Evolutionary conservation across 441 rosid species (phyloP).

Genomic region (Codiaeum variegatum): DNA sequence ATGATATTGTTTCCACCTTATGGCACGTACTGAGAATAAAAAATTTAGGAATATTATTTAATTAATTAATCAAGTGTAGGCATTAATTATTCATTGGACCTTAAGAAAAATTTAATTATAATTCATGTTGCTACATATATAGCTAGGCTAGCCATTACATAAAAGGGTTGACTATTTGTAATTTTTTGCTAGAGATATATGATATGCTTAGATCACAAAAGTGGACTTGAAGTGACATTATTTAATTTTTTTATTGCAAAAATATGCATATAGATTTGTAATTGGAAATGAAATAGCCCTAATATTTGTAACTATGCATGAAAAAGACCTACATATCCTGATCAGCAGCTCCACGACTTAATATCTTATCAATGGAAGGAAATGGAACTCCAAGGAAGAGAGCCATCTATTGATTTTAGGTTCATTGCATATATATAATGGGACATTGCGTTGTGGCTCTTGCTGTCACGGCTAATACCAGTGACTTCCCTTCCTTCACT

Average conservation of each 20-base stretch:
- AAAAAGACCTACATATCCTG: conserved; percentile 76
- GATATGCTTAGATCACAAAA: not conserved
- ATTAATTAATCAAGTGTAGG: not conserved
- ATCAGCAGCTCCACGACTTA: conserved; percentile 59
- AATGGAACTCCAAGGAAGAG: conserved; percentile 99
- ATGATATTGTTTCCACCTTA: too few relatives aligned
- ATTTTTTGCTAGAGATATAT: too few relatives aligned
- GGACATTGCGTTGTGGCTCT: conserved; percentile 57
- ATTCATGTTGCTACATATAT: not conserved
- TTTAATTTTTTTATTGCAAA: not conserved
- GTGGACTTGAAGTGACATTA: too few relatives aligned
- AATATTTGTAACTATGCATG: too few relatives aligned
- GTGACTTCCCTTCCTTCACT: conserved; percentile 71
- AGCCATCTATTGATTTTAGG: too few relatives aligned
- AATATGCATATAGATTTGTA: not conserved
- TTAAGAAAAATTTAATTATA: not conserved
- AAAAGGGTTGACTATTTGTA: conserved; percentile 21
- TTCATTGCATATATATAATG: too few relatives aligned
- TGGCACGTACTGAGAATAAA: conserved; percentile 29
- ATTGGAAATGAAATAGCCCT: not conserved
- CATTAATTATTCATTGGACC: conserved; percentile 5
- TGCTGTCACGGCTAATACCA: conserved; percentile 57
- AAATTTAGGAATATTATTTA: conserved; percentile 12
- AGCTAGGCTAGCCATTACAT: not conserved
- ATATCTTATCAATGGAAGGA: conserved; percentile 88